A percentile compares a stretch with the other conserved stretches of the same genome.
These are phyloP conservation scores for Lonicera japonica DNA, from an alignment of 129 eudicot species.

Conservation along the genomic window DNA sequence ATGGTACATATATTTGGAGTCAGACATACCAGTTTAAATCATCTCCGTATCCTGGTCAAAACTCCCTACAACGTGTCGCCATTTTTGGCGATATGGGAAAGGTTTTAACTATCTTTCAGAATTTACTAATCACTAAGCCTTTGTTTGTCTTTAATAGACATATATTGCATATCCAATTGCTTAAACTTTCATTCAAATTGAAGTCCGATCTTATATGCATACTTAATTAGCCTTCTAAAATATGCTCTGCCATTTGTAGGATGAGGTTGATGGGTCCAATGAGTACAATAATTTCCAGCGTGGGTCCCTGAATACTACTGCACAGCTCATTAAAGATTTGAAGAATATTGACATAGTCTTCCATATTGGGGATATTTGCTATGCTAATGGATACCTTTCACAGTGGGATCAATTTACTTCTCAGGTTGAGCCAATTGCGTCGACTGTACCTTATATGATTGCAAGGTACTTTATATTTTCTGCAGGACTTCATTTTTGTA, in stretches of 20 bases:
- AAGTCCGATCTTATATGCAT: no score
- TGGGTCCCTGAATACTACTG: slow-evolving; percentile 71
- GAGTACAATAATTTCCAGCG: slow-evolving; percentile 62
- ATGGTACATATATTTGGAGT: slow-evolving; percentile 57
- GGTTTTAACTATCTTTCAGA: slow-evolving; percentile 24
- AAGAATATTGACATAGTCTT: slow-evolving; percentile 60
- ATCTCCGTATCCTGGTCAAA: slow-evolving; percentile 68
- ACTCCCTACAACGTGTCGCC: slow-evolving; percentile 59
- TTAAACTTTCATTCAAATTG: no score
- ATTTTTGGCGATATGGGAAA: slow-evolving; percentile 81
- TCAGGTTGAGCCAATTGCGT: slow-evolving; percentile 65
- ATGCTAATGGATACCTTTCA: slow-evolving; percentile 73
- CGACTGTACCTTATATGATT: slow-evolving; percentile 63
- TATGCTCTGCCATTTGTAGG: slow-evolving; percentile 44
- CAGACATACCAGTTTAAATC: slow-evolving; percentile 36
- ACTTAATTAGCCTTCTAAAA: no score
- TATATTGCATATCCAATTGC: no score
- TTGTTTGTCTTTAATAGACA: no score
- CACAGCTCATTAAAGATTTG: slow-evolving; percentile 48
- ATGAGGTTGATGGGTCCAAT: slow-evolving; percentile 74
- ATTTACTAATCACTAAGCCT: no score
- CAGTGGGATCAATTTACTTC: slow-evolving; percentile 89
- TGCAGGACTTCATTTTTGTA: background rate
- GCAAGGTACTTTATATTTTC: slow-evolving; percentile 40
- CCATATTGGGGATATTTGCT: slow-evolving; percentile 72